phyloP scores from a whole-genome alignment of 2,329 filamentous ascomycete species.

The Cadophora sp. region DNA sequence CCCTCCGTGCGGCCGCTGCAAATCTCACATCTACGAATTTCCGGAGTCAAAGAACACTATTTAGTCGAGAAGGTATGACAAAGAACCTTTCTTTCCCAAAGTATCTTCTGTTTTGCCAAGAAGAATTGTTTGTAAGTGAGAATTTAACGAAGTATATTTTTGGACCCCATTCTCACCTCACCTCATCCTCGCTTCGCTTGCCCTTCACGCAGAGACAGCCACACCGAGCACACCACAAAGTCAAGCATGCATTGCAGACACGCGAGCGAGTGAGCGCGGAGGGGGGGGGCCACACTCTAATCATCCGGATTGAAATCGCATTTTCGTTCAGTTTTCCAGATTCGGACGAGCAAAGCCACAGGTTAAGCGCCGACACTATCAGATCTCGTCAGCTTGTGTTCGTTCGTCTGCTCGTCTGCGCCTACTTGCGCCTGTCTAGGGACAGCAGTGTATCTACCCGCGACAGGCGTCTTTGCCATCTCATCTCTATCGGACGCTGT shows the following conservation, averaged over 20 bases:
- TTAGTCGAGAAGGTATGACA: not conserved
- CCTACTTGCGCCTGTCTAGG: slow-evolving; percentile 3
- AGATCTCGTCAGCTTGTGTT: slow-evolving; percentile 3
- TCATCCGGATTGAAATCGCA: not conserved
- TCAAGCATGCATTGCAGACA: not conserved
- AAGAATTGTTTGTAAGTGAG: not conserved
- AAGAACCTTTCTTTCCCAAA: not conserved
- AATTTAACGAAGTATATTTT: not conserved
- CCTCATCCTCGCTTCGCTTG: not conserved
- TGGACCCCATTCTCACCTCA: slow-evolving; percentile 16
- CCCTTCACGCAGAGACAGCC: not conserved
- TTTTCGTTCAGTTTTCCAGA: not conserved
- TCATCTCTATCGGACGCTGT: not conserved
- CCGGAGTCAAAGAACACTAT: not conserved
- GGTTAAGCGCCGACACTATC: not conserved
- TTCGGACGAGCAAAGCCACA: slow-evolving; percentile 6
- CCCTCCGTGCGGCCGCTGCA: not conserved
- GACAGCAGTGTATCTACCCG: not conserved
- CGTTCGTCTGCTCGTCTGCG: slow-evolving; percentile 1
- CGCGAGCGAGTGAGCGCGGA: not conserved
- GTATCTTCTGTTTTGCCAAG: not conserved
- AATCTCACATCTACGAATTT: not conserved
- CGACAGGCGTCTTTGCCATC: no score
- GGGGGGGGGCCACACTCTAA: not conserved
- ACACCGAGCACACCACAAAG: not conserved